A percentile compares a stretch with the other conserved stretches of the same genome.
Evolutionary conservation across 1,284 basidiomycete species (phyloP).

Genomic region (Ustilago cynodontis): DNA sequence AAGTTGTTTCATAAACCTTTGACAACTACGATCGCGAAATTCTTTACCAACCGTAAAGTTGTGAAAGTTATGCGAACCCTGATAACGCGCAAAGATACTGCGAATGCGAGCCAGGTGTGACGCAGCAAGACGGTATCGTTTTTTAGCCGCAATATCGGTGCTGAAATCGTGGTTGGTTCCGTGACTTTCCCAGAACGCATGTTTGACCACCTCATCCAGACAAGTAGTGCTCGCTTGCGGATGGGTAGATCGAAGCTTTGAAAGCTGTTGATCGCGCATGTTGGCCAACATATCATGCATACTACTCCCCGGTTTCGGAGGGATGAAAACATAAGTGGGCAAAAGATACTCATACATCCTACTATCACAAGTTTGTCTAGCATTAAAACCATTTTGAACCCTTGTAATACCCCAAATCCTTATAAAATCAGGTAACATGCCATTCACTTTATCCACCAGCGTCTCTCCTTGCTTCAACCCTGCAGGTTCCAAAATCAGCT

Average conservation of each 20-base stretch:
- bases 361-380: conserved; percentile 80
- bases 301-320: conserved; percentile 79
- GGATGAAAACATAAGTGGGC: conserved; percentile 91
- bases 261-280: conserved; percentile 25
- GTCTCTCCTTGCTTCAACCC: conserved; percentile 46
- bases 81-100: conserved; percentile 51
- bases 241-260: conserved; percentile 2
- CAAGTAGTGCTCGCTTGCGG: conserved; percentile 29
- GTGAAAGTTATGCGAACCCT: conserved; percentile 81
- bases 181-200: conserved; percentile 65
- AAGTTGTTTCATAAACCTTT: conserved; percentile 74
- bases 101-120: conserved; percentile 54
- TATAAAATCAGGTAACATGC: conserved; percentile 87
- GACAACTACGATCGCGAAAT: conserved; percentile 83
- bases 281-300: conserved; percentile 64
- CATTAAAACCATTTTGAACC: conserved; percentile 92
- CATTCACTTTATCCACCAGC: conserved; percentile 83
- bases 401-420: conserved; percentile 92
- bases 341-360: conserved; percentile 97
- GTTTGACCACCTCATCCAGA: conserved; percentile 49
- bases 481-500: conserved; percentile 71
- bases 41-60: conserved; percentile 94
- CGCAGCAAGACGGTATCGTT: conserved; percentile 54
- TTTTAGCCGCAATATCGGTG: conserved; percentile 61
- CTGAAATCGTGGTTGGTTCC: conserved; percentile 46